phyloP scores from a whole-genome alignment of 2,329 filamentous ascomycete genomes.

The Plenodomus lindquistii region DNA sequence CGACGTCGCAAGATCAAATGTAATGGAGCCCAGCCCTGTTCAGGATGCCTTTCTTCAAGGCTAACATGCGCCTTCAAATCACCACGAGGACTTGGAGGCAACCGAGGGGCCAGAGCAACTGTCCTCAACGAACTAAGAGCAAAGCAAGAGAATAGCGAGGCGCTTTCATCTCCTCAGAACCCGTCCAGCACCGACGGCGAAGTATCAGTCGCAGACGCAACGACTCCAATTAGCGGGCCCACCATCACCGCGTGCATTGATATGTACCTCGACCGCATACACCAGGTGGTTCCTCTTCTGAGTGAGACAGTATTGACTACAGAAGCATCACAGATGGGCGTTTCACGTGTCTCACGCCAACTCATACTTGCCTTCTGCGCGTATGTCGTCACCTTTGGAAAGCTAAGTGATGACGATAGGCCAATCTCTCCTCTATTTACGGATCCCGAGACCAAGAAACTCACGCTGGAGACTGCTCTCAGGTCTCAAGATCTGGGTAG shows the following conservation, averaged over 20 bases:
- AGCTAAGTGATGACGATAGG: conserved; percentile 10
- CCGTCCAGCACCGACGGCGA: background rate
- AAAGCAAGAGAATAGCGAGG: conserved; percentile 52
- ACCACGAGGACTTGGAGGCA: conserved; percentile 12
- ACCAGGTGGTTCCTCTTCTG: conserved; percentile 53
- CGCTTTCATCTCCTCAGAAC: background rate
- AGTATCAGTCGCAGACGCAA: background rate
- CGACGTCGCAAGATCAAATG: conserved; percentile 77
- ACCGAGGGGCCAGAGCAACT: conserved; percentile 58
- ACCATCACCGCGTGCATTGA: conserved; percentile 68
- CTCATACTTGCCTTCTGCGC: conserved; percentile 45
- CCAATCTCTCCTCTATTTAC: background rate
- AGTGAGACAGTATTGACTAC: conserved; percentile 20
- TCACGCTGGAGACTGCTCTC: conserved; percentile 15
- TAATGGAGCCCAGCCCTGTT: conserved; percentile 71
- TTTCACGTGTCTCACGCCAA: conserved; percentile 29
- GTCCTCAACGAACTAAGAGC: conserved; percentile 75
- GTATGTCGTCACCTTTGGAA: conserved; percentile 38
- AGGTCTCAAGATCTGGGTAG: conserved; percentile 16
- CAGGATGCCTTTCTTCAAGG: conserved; percentile 66
- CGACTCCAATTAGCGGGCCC: conserved; percentile 43
- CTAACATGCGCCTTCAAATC: conserved; percentile 38
- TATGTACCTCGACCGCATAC: conserved; percentile 71
- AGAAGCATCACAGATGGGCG: conserved; percentile 22
- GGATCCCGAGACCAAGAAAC: background rate